phyloP scores from a whole-genome alignment of 495 filamentous ascomycete species.

The Rusavskia elegans region DNA sequence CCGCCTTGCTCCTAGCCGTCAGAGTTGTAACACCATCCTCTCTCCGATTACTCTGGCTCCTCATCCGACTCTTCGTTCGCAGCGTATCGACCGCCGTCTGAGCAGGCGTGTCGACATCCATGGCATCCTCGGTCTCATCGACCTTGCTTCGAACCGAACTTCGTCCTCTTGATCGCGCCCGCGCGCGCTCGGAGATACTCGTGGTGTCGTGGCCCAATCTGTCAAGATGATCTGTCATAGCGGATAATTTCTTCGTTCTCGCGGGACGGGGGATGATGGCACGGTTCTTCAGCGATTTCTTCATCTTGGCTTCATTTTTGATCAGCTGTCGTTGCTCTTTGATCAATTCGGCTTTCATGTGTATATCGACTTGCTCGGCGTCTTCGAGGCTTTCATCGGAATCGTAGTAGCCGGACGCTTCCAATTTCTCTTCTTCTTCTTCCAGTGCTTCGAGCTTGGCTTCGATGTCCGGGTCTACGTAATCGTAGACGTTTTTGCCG shows the following conservation, averaged over 20 bases:
- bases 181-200: slow-evolving; percentile 53
- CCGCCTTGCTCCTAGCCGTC: slow-evolving; percentile 54
- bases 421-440: slow-evolving; percentile 81
- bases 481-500: slow-evolving; percentile 94
- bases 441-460: slow-evolving; percentile 77
- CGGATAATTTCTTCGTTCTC: slow-evolving; percentile 57
- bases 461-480: slow-evolving; percentile 92
- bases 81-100: slow-evolving; percentile 37
- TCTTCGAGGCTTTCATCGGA: slow-evolving; percentile 53
- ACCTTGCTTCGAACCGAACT: slow-evolving; percentile 22
- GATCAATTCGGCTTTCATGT: slow-evolving; percentile 87
- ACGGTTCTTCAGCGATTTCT: slow-evolving; percentile 90
- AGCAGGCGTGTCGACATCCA: slow-evolving; percentile 64
- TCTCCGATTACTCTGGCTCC: slow-evolving; percentile 66
- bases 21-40: slow-evolving; percentile 58
- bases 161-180: slow-evolving; percentile 58
- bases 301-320: slow-evolving; percentile 79
- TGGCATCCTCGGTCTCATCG: slow-evolving; percentile 43
- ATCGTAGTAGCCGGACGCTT: slow-evolving; percentile 73
- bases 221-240: slow-evolving; percentile 73
- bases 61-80: slow-evolving; percentile 60
- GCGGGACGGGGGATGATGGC: slow-evolving; percentile 72
- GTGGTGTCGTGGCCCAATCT: slow-evolving; percentile 70
- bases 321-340: slow-evolving; percentile 80
- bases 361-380: slow-evolving; percentile 68